These are phyloP conservation scores for Quercus suber DNA, from an alignment of 306 rosid species.

Conservation along the genomic window DNA sequence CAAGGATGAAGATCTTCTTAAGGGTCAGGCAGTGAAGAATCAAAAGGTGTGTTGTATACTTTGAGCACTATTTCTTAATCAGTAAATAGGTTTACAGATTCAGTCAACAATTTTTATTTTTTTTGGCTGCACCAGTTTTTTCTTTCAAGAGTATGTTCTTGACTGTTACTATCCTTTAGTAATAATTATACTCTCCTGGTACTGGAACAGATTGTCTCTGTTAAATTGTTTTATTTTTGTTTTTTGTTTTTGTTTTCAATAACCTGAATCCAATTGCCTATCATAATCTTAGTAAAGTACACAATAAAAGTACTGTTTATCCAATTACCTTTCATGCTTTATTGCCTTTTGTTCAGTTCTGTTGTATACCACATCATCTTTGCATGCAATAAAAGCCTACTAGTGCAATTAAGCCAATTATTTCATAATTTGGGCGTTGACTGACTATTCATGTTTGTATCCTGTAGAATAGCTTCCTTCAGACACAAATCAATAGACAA, in stretches of 20 bases:
- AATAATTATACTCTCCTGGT: background rate
- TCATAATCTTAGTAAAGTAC: background rate
- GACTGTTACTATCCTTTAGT: background rate
- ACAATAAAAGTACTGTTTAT: background rate
- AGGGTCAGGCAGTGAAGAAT: slow-evolving; percentile 82
- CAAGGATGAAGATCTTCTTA: slow-evolving; percentile 78
- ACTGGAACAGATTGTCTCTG: background rate
- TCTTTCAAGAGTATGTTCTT: background rate
- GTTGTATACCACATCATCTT: background rate
- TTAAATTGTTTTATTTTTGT: background rate
- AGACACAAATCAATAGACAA: slow-evolving; percentile 77
- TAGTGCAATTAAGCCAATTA: background rate
- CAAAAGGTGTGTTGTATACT: slow-evolving; percentile 54
- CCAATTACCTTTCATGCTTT: background rate
- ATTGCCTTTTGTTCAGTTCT: no score
- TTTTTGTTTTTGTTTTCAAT: background rate
- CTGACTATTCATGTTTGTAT: slow-evolving; percentile 23
- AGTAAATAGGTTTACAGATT: background rate
- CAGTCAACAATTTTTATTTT: background rate
- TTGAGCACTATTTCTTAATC: no score
- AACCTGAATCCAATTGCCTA: background rate
- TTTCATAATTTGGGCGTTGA: background rate
- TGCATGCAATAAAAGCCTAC: background rate
- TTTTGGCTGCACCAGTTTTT: background rate
- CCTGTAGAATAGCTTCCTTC: slow-evolving; percentile 64